Conservation (phyloP, 2,329 filamentous ascomycete genomes). For the Pyrenophora graminea region DNA sequence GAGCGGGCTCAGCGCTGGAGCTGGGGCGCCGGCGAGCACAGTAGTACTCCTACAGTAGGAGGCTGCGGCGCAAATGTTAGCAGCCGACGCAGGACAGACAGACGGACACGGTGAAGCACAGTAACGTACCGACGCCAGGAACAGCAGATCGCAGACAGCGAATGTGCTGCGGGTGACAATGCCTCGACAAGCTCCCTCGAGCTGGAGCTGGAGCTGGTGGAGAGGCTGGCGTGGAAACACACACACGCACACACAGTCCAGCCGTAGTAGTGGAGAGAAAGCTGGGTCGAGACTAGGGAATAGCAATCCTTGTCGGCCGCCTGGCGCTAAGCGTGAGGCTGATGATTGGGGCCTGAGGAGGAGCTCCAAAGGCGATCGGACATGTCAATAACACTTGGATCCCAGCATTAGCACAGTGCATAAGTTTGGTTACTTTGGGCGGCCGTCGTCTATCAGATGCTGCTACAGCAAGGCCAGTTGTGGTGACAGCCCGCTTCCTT, state of each 20-base stretch:
- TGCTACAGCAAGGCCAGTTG: too few species aligned
- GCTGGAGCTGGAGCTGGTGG: not conserved
- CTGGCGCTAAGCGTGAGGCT: conserved; percentile 12
- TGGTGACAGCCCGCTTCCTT: conserved; percentile 1
- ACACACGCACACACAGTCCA: not conserved
- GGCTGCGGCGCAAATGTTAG: conserved; percentile 17
- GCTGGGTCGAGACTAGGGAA: conserved; percentile 15
- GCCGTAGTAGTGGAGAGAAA: conserved; percentile 17
- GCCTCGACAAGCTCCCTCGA: conserved; percentile 14
- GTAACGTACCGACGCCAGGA: conserved; percentile 19
- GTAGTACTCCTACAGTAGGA: conserved; percentile 5
- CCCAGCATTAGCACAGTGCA: too few species aligned
- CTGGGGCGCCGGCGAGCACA: conserved; percentile 15
- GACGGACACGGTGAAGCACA: not conserved
- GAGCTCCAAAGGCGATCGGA: not conserved
- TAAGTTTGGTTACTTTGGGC: not conserved
- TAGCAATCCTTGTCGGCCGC: conserved; percentile 17
- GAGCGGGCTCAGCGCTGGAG: not conserved
- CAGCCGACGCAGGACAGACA: not conserved
- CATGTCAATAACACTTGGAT: not conserved
- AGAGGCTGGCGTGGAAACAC: conserved; percentile 13
- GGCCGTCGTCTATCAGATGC: not conserved
- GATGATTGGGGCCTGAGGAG: not conserved
- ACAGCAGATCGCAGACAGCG: conserved; percentile 16
- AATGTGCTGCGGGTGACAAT: conserved; percentile 18